A percentile compares a stretch with the other conserved stretches of the same genome.
phyloP scores from a whole-genome alignment of 2,329 filamentous ascomycete genomes.

The Stagonosporopsis vannaccii region DNA sequence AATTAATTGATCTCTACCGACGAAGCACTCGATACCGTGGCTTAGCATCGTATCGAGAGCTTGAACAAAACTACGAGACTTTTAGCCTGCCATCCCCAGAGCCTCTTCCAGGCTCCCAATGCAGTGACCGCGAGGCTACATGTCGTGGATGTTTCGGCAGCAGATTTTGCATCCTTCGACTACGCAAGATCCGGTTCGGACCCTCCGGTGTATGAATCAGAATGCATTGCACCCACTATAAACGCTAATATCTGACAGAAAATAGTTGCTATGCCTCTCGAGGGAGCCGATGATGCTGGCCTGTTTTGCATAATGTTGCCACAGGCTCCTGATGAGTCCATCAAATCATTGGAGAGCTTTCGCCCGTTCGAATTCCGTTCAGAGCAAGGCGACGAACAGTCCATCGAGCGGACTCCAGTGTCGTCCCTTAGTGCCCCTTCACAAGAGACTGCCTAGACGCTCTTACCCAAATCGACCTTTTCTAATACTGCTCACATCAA shows the following conservation, averaged over 20 bases:
- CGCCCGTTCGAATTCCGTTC: conserved; percentile 22
- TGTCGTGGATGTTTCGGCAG: conserved; percentile 29
- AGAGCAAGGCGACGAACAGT: neutral
- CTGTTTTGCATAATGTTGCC: conserved; percentile 33
- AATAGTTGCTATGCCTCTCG: conserved; percentile 28
- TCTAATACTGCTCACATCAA: neutral
- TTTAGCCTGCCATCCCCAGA: neutral
- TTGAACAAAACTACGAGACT: conserved; percentile 1
- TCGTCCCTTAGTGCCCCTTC: neutral
- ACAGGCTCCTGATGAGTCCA: conserved; percentile 22
- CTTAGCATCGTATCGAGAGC: conserved; percentile 1
- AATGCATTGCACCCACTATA: neutral
- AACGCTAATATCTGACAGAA: conserved; percentile 21
- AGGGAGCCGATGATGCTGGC: conserved; percentile 17
- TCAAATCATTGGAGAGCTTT: conserved; percentile 21
- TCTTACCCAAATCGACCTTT: too few species aligned
- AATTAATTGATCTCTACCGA: neutral
- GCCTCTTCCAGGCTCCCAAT: neutral
- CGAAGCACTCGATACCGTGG: neutral
- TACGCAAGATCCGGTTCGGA: conserved; percentile 23
- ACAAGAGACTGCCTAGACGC: neutral
- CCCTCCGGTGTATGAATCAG: neutral
- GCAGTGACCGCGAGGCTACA: conserved; percentile 21
- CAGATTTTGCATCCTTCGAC: conserved; percentile 18
- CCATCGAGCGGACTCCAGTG: neutral